A percentile compares a stretch with the other conserved stretches of the same genome.
Conservation (phyloP, 2,329 filamentous ascomycete species). For the Zymoseptoria ardabiliae region DNA sequence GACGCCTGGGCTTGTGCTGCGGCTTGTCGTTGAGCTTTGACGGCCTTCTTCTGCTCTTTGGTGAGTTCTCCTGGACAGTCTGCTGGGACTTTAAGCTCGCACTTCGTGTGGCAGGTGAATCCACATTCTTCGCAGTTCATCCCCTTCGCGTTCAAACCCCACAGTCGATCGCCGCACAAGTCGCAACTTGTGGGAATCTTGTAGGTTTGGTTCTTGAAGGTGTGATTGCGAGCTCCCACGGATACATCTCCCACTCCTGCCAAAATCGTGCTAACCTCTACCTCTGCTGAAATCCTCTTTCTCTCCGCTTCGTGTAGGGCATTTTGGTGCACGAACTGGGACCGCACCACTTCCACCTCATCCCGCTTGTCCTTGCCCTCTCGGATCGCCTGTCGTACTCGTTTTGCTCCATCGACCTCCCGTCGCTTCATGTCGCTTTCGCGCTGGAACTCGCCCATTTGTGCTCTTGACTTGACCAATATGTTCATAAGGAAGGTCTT, state of each 20-base stretch:
- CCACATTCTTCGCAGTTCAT: constrained; percentile 95
- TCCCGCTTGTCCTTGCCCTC: constrained; percentile 84
- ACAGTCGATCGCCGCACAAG: constrained; percentile 90
- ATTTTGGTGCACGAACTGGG: constrained; percentile 80
- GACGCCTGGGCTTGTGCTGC: constrained; percentile 52
- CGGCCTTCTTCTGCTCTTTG: constrained; percentile 92
- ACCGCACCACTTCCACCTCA: constrained; percentile 74
- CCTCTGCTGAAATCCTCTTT: constrained; percentile 77
- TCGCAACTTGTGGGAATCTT: constrained; percentile 99
- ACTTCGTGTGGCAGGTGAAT: constrained; percentile 97
- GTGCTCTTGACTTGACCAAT: constrained; percentile 79
- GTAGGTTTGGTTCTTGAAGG: constrained; percentile 98
- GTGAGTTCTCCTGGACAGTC: constrained; percentile 89
- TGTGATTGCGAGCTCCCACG: constrained; percentile 86
- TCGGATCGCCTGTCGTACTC: constrained; percentile 65
- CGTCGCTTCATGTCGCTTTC: constrained; percentile 80
- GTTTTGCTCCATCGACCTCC: constrained; percentile 74
- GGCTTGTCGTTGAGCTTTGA: constrained; percentile 79
- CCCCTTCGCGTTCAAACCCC: constrained; percentile 92
- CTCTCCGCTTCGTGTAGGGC: constrained; percentile 76
- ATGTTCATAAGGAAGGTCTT: constrained; percentile 90
- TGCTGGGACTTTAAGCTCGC: constrained; percentile 95
- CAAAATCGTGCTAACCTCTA: constrained; percentile 91
- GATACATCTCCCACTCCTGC: constrained; percentile 85
- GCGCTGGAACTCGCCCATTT: constrained; percentile 69